Conservation (phyloP, 1,284 basidiomycete genomes). For the Cerioporus squamosus region DNA sequence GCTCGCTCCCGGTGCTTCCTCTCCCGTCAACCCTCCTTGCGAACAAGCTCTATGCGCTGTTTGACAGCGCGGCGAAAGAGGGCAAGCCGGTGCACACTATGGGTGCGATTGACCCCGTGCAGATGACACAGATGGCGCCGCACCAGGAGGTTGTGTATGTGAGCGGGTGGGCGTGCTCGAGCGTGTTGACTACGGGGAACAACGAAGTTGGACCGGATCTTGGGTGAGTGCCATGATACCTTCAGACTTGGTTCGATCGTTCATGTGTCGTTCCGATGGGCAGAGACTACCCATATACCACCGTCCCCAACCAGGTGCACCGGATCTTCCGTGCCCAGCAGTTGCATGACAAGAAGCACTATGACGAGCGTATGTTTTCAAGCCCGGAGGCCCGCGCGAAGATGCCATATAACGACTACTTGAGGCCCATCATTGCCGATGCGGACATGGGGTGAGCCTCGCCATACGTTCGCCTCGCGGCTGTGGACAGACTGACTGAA, state of each 20-base stretch:
- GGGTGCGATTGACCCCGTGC: conserved; percentile 90
- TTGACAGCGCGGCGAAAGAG: conserved; percentile 67
- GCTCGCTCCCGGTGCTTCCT: conserved; percentile 80
- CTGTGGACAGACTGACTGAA: conserved; percentile 11
- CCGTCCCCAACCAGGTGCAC: conserved; percentile 92
- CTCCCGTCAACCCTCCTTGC: conserved; percentile 80
- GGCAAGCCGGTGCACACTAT: conserved; percentile 82
- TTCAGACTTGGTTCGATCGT: not conserved
- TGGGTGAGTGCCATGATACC: conserved; percentile 58
- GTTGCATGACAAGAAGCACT: conserved; percentile 86
- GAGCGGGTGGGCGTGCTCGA: conserved; percentile 92
- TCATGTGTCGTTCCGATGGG: not conserved
- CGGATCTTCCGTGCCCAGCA: conserved; percentile 86
- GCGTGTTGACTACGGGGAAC: conserved; percentile 86
- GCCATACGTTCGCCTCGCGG: conserved; percentile 11
- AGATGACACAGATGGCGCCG: conserved; percentile 97
- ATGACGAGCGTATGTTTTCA: conserved; percentile 79
- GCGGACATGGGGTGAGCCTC: conserved; percentile 84
- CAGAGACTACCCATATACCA: conserved; percentile 93
- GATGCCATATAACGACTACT: conserved; percentile 84
- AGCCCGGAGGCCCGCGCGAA: conserved; percentile 66
- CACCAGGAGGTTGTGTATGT: conserved; percentile 96
- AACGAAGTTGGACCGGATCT: conserved; percentile 99
- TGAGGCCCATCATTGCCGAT: conserved; percentile 93
- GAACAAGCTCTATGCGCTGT: conserved; percentile 78